phyloP scores from a whole-genome alignment of 176 grass and related monocot species.

The Triticum dicoccoides region DNA sequence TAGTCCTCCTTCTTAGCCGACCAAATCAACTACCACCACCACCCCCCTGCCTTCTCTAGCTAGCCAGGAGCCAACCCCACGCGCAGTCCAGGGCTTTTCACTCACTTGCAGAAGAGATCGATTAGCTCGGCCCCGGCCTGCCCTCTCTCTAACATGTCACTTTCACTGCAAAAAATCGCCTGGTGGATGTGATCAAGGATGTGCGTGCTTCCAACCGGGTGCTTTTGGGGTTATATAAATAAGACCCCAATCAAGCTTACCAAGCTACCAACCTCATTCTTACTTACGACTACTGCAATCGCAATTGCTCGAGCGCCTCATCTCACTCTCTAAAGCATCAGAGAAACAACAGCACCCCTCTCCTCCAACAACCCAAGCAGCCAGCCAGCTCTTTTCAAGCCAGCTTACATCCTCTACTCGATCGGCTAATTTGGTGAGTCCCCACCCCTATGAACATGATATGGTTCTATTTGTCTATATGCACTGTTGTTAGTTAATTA shows the following conservation, averaged over 20 bases:
- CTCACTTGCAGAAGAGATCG: neutral
- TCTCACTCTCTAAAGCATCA: too few relatives aligned
- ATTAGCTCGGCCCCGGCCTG: neutral
- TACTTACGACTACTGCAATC: neutral
- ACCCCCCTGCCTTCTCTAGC: neutral
- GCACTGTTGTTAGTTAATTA: neutral
- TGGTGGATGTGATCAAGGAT: constrained; percentile 15
- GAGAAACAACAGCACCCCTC: too few relatives aligned
- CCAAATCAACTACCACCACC: constrained; percentile 41
- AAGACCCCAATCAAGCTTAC: constrained; percentile 18
- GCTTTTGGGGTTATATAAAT: constrained; percentile 35
- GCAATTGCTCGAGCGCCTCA: neutral
- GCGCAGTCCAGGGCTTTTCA: constrained; percentile 31
- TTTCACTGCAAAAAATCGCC: neutral
- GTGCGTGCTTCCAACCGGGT: neutral
- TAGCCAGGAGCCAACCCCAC: neutral
- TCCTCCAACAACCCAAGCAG: neutral
- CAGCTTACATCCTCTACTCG: neutral
- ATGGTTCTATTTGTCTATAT: neutral
- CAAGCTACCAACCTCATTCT: constrained; percentile 21
- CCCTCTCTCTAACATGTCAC: constrained; percentile 23
- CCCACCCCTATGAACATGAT: neutral
- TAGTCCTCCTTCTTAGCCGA: constrained; percentile 12
- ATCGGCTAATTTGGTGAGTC: constrained; percentile 3
- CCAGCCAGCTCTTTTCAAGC: neutral